phyloP scores from a whole-genome alignment of 768 basidiomycete genomes.

The Pilatotrama ljubarskyi region DNA sequence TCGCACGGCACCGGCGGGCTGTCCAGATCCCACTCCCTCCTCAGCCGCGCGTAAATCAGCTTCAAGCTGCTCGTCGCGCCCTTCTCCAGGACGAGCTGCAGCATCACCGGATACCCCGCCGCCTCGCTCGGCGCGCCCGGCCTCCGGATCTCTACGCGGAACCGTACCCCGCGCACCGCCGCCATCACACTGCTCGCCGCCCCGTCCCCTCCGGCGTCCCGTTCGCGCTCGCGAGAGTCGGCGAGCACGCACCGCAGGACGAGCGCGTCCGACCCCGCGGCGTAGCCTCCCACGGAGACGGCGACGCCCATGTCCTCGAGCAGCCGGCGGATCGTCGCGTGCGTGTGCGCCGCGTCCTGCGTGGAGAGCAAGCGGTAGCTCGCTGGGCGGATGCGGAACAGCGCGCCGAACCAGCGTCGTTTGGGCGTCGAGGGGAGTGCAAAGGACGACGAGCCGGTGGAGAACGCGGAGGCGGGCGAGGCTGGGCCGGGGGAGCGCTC shows the following conservation, averaged over 20 bases:
- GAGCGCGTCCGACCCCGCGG: constrained; percentile 46
- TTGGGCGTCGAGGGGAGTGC: constrained; percentile 53
- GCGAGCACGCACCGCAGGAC: constrained; percentile 77
- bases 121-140: constrained; percentile 40
- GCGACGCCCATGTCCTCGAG: constrained; percentile 68
- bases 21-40: constrained; percentile 71
- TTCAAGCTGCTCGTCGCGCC: constrained; percentile 85
- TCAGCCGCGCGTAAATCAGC: constrained; percentile 64
- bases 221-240: constrained; percentile 66
- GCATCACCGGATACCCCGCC: constrained; percentile 54
- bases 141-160: constrained; percentile 74
- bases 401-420: constrained; percentile 74
- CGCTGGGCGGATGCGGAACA: constrained; percentile 83
- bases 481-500: constrained; percentile 34
- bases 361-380: constrained; percentile 58
- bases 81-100: constrained; percentile 80
- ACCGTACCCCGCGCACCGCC: constrained; percentile 69
- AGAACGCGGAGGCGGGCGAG: constrained; percentile 43
- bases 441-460: constrained; percentile 36
- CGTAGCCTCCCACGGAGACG: constrained; percentile 6
- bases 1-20: constrained; percentile 27
- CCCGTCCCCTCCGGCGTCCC: constrained; percentile 7
- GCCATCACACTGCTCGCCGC: constrained; percentile 48
- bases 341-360: constrained; percentile 60
- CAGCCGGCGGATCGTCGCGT: constrained; percentile 71